A percentile compares a stretch with the other conserved stretches of the same genome.
Conservation (phyloP, 257 asterid genomes). For the Scutellaria barbata region DNA sequence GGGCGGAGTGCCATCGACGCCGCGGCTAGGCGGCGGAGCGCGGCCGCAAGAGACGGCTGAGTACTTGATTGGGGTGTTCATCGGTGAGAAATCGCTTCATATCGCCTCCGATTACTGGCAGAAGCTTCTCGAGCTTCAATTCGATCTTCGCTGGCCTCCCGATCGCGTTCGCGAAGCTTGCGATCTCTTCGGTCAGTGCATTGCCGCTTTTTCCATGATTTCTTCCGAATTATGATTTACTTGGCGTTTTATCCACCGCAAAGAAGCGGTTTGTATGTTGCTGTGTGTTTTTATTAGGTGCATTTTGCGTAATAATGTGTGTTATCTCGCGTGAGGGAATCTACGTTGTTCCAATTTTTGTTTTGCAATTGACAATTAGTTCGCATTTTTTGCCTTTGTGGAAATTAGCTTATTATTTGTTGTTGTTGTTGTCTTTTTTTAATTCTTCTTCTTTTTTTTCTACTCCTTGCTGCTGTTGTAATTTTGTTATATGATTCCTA, state of each 20-base stretch:
- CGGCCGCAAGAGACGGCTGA: conserved; percentile 76
- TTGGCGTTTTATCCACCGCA: not conserved
- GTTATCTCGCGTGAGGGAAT: conserved; percentile 4
- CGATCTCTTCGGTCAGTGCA: conserved; percentile 66
- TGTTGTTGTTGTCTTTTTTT: too few relatives aligned
- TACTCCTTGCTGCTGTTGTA: not conserved
- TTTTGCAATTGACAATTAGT: not conserved
- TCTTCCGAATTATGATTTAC: not conserved
- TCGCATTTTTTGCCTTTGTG: not conserved
- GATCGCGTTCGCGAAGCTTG: conserved; percentile 79
- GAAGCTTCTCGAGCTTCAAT: conserved; percentile 79
- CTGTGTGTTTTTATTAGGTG: not conserved
- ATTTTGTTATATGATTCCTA: not conserved
- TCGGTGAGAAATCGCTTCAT: conserved; percentile 81
- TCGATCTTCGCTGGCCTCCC: conserved; percentile 79
- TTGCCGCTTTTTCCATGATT: not conserved
- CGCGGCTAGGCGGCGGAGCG: conserved; percentile 58
- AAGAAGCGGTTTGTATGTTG: not conserved
- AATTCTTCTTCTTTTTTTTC: not conserved
- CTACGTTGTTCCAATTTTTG: not conserved
- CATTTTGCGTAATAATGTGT: not conserved
- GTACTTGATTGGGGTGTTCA: conserved; percentile 64
- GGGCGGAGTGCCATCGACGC: conserved; percentile 92
- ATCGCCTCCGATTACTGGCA: conserved; percentile 87
- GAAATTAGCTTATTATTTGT: not conserved